These are phyloP conservation scores for Vaccinium vitisidaea DNA, from an alignment of 148 eudicot species.

Conservation along the genomic window DNA sequence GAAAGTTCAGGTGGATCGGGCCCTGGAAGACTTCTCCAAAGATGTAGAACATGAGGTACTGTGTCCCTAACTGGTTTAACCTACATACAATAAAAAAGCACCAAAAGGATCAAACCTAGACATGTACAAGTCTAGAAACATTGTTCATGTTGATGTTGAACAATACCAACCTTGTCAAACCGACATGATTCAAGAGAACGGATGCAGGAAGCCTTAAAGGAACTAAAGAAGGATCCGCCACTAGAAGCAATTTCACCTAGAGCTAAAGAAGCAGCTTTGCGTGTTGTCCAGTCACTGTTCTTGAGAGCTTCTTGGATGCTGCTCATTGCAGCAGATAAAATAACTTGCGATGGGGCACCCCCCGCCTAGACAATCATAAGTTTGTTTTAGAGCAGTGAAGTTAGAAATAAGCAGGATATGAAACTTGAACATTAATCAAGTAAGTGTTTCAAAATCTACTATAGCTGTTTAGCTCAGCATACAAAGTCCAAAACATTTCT, in stretches of 20 bases:
- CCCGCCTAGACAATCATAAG: conserved; percentile 57
- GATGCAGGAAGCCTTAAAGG: conserved; percentile 63
- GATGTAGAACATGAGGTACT: conserved; percentile 60
- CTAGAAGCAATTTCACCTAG: conserved; percentile 70
- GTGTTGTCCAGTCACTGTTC: conserved; percentile 76
- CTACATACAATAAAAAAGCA: conserved; percentile 34
- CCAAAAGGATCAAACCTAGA: conserved; percentile 22
- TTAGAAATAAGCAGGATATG: conserved; percentile 3
- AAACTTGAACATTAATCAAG: neutral
- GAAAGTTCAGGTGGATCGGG: conserved; percentile 53
- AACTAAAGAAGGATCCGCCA: conserved; percentile 53
- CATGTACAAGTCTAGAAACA: conserved; percentile 7
- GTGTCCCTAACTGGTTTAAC: conserved; percentile 90
- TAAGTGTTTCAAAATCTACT: neutral
- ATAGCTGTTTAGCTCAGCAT: neutral
- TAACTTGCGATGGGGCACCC: conserved; percentile 63
- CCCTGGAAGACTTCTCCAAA: conserved; percentile 67
- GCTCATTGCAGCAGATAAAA: conserved; percentile 58
- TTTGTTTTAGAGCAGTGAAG: neutral
- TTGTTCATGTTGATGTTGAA: neutral
- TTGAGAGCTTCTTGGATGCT: conserved; percentile 83
- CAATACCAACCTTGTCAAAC: conserved; percentile 68
- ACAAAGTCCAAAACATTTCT: neutral
- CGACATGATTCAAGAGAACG: conserved; percentile 82
- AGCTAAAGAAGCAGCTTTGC: conserved; percentile 78